Evolutionary conservation across 2,329 filamentous ascomycete species (phyloP), one percentile per base, ranked within the genome.

Genomic region (Fusarium equiseti): DNA sequence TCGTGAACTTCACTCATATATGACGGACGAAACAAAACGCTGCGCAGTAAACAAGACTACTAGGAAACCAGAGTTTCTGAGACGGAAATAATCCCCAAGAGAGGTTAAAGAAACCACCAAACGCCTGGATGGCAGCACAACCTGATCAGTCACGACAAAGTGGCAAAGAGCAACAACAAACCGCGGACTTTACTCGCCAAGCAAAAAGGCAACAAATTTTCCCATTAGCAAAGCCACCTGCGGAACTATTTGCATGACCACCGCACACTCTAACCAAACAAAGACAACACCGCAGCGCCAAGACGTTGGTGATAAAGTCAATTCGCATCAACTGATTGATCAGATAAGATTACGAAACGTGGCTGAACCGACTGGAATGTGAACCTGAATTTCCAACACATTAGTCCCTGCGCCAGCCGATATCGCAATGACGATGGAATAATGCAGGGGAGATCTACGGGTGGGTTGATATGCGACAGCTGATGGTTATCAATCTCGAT

Each of bases 341-440:
- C 29, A 57, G 61, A 64, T 64, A 58, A 64, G 59, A 64, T 64
- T 58, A 64, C 29, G 40, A 24, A 43, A 57, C 8, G 46, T 27
- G 55, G 38, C 42, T 52, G 27, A 45, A 32, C 24, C 2, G 11
- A 27, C n/a, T 26, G 44, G 24, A 64, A 64, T 58, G 59, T n/a
- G 11, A 9, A 40, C 29, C 24, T 32, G 43, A 64, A 53, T 53
- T 42, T 53, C 35, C 35, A 35, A 27, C n/a, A 22, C 22, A 51
- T 24, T n/a, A 32, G 27, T 38, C 35, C 35, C 35, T 38, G 35
- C 35, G 18, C 35, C 35, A 38, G 49, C 49, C 49, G 49, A 52
- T 52, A 40, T 52, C 49, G 49, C 49, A 24, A 16, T 26, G 18
- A 11, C 15, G n/a, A 22, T 26, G 48, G 20, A 32, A 49, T 15